Evolutionary conservation across 192 early-diverging fungal genomes (phyloP).

Genomic region (Backusella mclennaniae): DNA sequence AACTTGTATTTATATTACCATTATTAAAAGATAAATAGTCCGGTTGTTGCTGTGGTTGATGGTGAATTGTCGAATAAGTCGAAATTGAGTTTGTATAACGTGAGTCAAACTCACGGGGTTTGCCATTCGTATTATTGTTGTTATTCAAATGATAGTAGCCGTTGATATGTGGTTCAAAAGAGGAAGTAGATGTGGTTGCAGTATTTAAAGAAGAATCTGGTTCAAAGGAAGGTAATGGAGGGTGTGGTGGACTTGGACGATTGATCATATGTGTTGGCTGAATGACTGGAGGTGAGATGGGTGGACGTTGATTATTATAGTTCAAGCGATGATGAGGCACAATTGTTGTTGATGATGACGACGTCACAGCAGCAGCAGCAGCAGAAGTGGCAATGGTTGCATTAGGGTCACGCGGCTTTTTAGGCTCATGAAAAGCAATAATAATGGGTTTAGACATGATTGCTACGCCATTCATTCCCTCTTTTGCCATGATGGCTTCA

Average conservation of each 20-base stretch:
- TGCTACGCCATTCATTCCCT: constrained; percentile 87
- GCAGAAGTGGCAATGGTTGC: not conserved
- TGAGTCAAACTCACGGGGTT: constrained; percentile 8
- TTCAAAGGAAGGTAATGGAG: not conserved
- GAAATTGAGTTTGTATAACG: constrained; percentile 5
- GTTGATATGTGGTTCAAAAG: not conserved
- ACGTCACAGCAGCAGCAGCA: not conserved
- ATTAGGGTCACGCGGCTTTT: constrained; percentile 65
- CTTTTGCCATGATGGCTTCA: constrained; percentile 86
- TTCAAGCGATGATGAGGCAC: not conserved
- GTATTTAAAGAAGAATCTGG: not conserved
- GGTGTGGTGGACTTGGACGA: not conserved
- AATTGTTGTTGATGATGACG: not conserved
- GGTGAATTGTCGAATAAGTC: not conserved
- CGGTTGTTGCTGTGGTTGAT: not conserved
- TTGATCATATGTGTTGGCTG: constrained; percentile 3
- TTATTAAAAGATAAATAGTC: not conserved
- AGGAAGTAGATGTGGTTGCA: not conserved
- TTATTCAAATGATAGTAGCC: not conserved
- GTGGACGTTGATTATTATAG: not conserved
- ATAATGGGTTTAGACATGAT: constrained; percentile 83
- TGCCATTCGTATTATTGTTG: not conserved
- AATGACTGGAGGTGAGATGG: not conserved
- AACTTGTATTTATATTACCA: not conserved
- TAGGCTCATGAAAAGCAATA: constrained; percentile 91